A percentile compares a stretch with the other conserved stretches of the same genome.
Evolutionary conservation across 371 early-diverging fungal species (phyloP).

Genomic region (Mortierella sp.): DNA sequence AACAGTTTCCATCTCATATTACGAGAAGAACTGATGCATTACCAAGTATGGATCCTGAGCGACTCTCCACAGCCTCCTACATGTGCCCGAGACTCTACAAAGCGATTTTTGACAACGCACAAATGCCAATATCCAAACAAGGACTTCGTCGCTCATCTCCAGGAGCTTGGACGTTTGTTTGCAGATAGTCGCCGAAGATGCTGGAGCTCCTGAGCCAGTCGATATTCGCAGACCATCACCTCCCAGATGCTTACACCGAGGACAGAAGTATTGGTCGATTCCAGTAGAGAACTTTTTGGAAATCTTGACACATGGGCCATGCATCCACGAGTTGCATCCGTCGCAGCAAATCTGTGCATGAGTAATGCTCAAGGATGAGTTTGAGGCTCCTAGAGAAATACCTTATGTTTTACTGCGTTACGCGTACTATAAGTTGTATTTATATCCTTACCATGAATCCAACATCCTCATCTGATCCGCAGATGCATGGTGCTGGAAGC

Average conservation of each 20-base stretch:
- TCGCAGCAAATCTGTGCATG: conserved; percentile 35
- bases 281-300: conserved; percentile 25
- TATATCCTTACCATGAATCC: conserved; percentile 34
- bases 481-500: conserved; percentile 21
- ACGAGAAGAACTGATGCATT: neutral
- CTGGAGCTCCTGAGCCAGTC: neutral
- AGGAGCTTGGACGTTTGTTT: conserved; percentile 13
- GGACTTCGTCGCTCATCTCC: conserved; percentile 32
- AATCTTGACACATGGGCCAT: conserved; percentile 37
- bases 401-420: neutral
- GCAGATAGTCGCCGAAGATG: neutral
- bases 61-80: conserved; percentile 29
- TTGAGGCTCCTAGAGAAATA: neutral
- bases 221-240: neutral
- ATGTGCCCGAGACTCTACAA: conserved; percentile 29
- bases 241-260: conserved; percentile 10
- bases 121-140: conserved; percentile 34
- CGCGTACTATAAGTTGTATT: neutral
- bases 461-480: conserved; percentile 27
- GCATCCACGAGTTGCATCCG: conserved; percentile 42
- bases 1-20: too few relatives aligned
- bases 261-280: conserved; percentile 28
- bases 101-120: conserved; percentile 40
- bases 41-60: conserved; percentile 41
- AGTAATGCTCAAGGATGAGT: conserved; percentile 1